Evolutionary conservation across 495 filamentous ascomycete species (phyloP).

Genomic region (Aspergillus ostianus): DNA sequence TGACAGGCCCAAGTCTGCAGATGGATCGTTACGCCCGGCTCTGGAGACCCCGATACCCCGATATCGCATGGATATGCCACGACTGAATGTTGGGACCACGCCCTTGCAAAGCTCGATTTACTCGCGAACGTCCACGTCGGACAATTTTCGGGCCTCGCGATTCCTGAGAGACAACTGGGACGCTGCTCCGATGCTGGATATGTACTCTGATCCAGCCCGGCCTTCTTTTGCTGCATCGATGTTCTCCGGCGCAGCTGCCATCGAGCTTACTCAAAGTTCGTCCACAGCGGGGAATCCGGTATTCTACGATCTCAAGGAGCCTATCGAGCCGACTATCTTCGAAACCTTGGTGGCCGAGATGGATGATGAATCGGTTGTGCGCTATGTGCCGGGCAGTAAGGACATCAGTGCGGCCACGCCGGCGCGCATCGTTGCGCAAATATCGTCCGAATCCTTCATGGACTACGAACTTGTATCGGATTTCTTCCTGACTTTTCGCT

Average conservation of each 20-base stretch:
- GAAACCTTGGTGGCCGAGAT: constrained; percentile 69
- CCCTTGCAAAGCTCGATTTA: constrained; percentile 74
- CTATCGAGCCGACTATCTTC: constrained; percentile 64
- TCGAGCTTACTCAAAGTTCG: constrained; percentile 34
- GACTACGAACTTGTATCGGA: constrained; percentile 98
- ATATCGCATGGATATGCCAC: constrained; percentile 79
- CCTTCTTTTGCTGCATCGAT: constrained; percentile 42
- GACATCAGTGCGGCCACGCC: constrained; percentile 88
- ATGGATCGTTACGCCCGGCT: constrained; percentile 54
- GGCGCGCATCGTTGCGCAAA: constrained; percentile 91
- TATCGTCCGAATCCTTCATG: constrained; percentile 91
- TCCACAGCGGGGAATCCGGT: constrained; percentile 35
- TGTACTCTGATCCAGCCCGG: constrained; percentile 26
- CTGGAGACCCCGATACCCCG: constrained; percentile 82
- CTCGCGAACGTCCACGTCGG: constrained; percentile 51
- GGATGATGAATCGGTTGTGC: constrained; percentile 80
- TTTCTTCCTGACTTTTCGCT: constrained; percentile 94
- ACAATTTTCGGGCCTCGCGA: constrained; percentile 52
- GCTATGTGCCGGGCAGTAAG: constrained; percentile 68
- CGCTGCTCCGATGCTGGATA: constrained; percentile 20
- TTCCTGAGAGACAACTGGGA: constrained; percentile 28
- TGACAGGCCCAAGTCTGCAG: constrained; percentile 65
- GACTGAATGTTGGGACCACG: constrained; percentile 74
- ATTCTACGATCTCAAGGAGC: constrained; percentile 44
- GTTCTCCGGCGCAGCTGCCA: constrained; percentile 48